Evolutionary conservation across 345 rosid genomes (phyloP), one percentile per base, ranked within the genome.

Genomic region (Acer saccharum): DNA sequence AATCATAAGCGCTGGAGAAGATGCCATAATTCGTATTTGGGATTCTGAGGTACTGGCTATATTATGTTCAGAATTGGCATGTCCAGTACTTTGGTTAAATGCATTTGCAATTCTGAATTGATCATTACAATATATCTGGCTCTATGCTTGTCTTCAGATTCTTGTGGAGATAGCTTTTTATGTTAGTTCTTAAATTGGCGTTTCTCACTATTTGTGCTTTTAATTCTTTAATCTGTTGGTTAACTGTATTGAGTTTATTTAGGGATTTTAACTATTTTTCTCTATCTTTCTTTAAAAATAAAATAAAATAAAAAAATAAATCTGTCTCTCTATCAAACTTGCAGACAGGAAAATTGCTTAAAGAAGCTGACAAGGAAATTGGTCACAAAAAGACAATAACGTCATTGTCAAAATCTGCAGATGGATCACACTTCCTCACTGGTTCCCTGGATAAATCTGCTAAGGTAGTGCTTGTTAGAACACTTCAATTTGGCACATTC

Each of bases 391-490:
- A 89, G 89, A 18, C 91, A 0, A 90, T 97, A 76, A 88, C 98
- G 35, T 94, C 99, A 17, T 93, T 97, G 21, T 41, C 85, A 68
- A 97, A 93, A 87, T 77, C 97, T 60, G 87, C 86, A 21, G 99
- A 97, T 81, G 88, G 91, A 71, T 91, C 98, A 27, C 98, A 94
- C 82, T 94, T 94, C 74, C 48, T 97, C 64, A 90, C 96, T 3
- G 99, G 98, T 72, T 94, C 99, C 74, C 88, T 87, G 23, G 99
- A 94, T 87, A 97, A 90, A 86, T 93, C 99, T 79, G 98, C 98
- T 7, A 97, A 94, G 98, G 99, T 89, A 61, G 16, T 61, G 27
- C 21, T 57, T 48, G 39, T 32, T 8, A 10, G 43, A 60, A 70
- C 10, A 27, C 72, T 4, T 70, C 32, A 23, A 18, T 29, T 64